Base-by-base conservation (phyloP, 345 rosid genomes). In the Carallia brachiata region DNA sequence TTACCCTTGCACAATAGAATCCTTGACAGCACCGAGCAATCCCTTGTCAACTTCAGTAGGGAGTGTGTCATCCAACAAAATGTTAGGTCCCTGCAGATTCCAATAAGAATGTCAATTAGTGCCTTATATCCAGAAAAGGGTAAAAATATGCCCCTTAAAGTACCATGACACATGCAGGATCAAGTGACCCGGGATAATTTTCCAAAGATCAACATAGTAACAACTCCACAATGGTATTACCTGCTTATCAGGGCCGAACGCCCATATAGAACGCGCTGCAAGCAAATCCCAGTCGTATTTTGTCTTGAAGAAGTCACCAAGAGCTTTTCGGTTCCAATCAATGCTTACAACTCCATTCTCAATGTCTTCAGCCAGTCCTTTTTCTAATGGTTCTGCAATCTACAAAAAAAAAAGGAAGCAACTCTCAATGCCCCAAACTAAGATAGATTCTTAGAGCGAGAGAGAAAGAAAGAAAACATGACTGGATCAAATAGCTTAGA, bases 171-270 rank as follows among this genome's bases (percentile, higher is more conserved):
- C 19, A 16, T 50, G n/a, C 19, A 69, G 27, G 66, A 9, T 52
- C 44, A 60, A 23, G 58, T 32, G 37, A n/a, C 19, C 0, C 10
- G 55, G 54, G 61, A 50, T 53, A 37, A 52, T 61, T 52, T 34
- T 27, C 62, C 28, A 67, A 39, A 56, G 36, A 52, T 36, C 6
- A 70, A 23, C 52, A 44, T 10, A 4, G 50, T 44, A 16, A 44
- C 50, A 39, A 34, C 37, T 4, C 17, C 34, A 34, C 30, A 57
- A 10, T 28, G n/a, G 65, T 17, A 23, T 68, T 69, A 92, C 99
- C 97, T 92, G 98, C 84, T 89, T 92, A 78, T 92, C 98, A 75
- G 97, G 99, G 58, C 99, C 99, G 78, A 95, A 95, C 23, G 99
- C 94, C 97, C 99, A 95, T 73, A 95, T 90, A 40, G 99, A 95